Percentiles rank a stretch among this genome's conserved stretches.
Conservation (phyloP, 78 protist genomes). For the Monosiga brevicollis region DNA sequence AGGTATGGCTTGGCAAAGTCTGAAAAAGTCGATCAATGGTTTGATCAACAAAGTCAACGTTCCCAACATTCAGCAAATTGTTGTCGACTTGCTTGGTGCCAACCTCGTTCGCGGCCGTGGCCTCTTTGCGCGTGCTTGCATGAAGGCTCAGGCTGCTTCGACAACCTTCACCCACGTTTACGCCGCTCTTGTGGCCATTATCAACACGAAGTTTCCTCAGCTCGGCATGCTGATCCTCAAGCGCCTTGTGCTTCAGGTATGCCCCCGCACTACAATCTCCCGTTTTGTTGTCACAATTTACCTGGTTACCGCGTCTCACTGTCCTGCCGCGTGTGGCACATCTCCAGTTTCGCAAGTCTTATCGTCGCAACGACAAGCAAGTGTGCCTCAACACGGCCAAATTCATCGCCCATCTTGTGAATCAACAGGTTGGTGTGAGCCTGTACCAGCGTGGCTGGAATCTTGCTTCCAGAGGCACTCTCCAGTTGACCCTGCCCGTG, state of each 20-base stretch:
- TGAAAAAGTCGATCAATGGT: slow-evolving; percentile 88
- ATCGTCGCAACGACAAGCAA: slow-evolving; percentile 70
- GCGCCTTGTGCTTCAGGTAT: slow-evolving; percentile 56
- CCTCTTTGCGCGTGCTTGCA: slow-evolving; percentile 58
- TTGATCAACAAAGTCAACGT: slow-evolving; percentile 83
- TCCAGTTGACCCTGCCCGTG: too few relatives aligned
- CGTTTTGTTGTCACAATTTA: neutral
- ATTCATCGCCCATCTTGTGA: slow-evolving; percentile 92
- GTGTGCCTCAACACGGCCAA: neutral
- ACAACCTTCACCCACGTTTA: slow-evolving; percentile 88
- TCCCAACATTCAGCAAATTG: slow-evolving; percentile 67
- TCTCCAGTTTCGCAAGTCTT: slow-evolving; percentile 57
- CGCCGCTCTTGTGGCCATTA: slow-evolving; percentile 84
- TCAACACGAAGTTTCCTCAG: slow-evolving; percentile 93
- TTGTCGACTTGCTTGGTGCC: slow-evolving; percentile 79
- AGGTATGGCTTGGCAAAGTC: slow-evolving; percentile 88
- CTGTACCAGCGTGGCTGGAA: too few relatives aligned
- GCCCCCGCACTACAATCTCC: neutral
- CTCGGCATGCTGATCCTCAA: slow-evolving; percentile 78
- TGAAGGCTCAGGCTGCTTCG: slow-evolving; percentile 74
- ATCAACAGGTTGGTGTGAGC: slow-evolving; percentile 93
- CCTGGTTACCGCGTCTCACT: neutral
- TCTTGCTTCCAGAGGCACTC: too few relatives aligned
- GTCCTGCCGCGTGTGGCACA: neutral
- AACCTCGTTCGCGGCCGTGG: slow-evolving; percentile 95